Evolutionary conservation across 2,329 filamentous ascomycete species (phyloP).

Genomic region (Fusarium sp.): DNA sequence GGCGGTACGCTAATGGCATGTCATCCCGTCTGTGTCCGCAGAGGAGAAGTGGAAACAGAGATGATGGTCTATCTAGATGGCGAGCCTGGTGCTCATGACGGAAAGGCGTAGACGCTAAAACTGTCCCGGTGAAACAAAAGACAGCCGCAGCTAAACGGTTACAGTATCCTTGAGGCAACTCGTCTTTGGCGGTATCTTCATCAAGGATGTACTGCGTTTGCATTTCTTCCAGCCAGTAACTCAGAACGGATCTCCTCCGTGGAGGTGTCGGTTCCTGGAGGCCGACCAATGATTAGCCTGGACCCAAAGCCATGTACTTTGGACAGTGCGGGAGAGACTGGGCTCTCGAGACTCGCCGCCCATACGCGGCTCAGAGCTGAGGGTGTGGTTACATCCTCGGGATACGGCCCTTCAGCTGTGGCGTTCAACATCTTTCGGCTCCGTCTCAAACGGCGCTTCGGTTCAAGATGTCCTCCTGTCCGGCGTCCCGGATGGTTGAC

Average conservation of each 20-base stretch:
- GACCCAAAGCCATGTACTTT: not conserved
- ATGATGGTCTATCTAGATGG: not conserved
- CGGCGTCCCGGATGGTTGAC: not conserved
- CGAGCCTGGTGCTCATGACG: slow-evolving; percentile 3
- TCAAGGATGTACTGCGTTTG: not conserved
- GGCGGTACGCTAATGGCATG: slow-evolving; percentile 1
- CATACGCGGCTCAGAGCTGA: not conserved
- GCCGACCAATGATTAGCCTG: not conserved
- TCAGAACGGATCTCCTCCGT: not conserved
- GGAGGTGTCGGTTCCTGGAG: not conserved
- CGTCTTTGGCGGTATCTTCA: not conserved
- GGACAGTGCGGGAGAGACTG: slow-evolving; percentile 25
- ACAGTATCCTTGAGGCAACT: not conserved
- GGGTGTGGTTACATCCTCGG: slow-evolving; percentile 5
- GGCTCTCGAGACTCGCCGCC: not conserved
- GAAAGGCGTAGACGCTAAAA: not conserved
- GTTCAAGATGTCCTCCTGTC: not conserved
- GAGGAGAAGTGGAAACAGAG: not conserved
- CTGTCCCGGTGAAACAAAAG: not conserved
- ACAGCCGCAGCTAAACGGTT: not conserved
- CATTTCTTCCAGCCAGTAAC: not conserved
- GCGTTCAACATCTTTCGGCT: not conserved
- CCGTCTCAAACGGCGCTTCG: slow-evolving; percentile 1
- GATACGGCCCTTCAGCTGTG: slow-evolving; percentile 3
- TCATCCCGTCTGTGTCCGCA: slow-evolving; percentile 15